These are phyloP conservation scores for Coniochaeta ligniaria DNA, from an alignment of 2,329 filamentous ascomycete genomes.

Conservation along the genomic window DNA sequence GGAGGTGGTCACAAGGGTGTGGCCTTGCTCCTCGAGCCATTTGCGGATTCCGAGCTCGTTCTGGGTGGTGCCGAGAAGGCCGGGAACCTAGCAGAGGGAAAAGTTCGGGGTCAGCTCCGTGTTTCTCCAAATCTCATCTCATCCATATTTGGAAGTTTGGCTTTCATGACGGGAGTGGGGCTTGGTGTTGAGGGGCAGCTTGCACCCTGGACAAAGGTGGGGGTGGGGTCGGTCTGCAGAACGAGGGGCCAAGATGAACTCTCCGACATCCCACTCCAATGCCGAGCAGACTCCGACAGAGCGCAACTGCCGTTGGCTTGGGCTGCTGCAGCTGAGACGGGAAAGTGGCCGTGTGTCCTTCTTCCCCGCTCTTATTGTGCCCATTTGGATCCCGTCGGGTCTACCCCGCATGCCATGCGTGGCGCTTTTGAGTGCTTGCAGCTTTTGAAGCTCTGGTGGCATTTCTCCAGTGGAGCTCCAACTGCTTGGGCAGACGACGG, in stretches of 20 bases:
- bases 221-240: background rate
- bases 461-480: background rate
- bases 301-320: conserved; percentile 1
- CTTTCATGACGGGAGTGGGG: background rate
- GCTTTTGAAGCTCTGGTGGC: background rate
- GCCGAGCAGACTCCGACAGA: background rate
- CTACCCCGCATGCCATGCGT: conserved; percentile 1
- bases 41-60: conserved; percentile 96
- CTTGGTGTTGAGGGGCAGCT: background rate
- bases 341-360: background rate
- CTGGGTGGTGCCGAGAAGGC: conserved; percentile 89
- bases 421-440: background rate
- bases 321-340: background rate
- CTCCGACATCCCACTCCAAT: background rate
- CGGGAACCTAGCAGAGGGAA: conserved; percentile 50
- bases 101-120: background rate
- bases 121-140: background rate
- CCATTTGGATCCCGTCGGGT: background rate
- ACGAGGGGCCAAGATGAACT: background rate
- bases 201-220: background rate
- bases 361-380: background rate
- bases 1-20: conserved; percentile 93
- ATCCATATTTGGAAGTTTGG: background rate
- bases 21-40: conserved; percentile 95
- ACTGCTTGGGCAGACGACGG: background rate